Base-by-base conservation (phyloP, 257 asterid species). In the Sherardia arvensis region DNA sequence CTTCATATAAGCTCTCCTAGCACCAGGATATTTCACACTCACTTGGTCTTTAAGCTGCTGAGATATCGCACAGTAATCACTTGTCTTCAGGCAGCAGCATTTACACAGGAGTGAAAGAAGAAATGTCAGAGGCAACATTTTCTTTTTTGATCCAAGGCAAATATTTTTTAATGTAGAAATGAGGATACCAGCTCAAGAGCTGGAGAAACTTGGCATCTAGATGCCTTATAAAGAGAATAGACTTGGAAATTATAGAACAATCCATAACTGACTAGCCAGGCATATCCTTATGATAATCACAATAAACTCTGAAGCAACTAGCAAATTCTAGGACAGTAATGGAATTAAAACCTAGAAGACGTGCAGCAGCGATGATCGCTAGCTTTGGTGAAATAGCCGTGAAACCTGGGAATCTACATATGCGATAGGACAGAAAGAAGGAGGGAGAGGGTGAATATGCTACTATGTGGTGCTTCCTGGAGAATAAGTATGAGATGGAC, bases 31-130 rank as follows among this genome's bases (percentile, higher is more conserved):
- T 73, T 94, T 84, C 83, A 87, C 96, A 30, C 67, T 69, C 57
- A 93, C 95, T 83, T 85, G 92, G 61, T 90, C 96, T 83, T 85
- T 93, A 66, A 90, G 90, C 72, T 78, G 84, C 84, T 73, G 96
- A 67, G 99, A 81, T 72, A 79, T 87, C 30, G 97, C 90, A 65
- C 95, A 82, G 77, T 75, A 85, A 69, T 92, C 98, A 60, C 92
- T 93, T 33, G 99, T 93, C 99, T 93, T 76, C 76, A 69, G 68
- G 77, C 67, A 76, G 71, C 73, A 61, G 58, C 32, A 48, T 59
- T 69, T 55, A 60, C 21, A 14, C 61, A 28, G 48, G 29, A 61
- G 21, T n/a, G 32, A 36, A 30, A 69, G 65, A 21, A 57, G 53
- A 64, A 56, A 28, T 6, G 47, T 71, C 62, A 64, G 66, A 71